Conservation (phyloP, 805 yeast genomes). For the Lipomyces sp. region DNA sequence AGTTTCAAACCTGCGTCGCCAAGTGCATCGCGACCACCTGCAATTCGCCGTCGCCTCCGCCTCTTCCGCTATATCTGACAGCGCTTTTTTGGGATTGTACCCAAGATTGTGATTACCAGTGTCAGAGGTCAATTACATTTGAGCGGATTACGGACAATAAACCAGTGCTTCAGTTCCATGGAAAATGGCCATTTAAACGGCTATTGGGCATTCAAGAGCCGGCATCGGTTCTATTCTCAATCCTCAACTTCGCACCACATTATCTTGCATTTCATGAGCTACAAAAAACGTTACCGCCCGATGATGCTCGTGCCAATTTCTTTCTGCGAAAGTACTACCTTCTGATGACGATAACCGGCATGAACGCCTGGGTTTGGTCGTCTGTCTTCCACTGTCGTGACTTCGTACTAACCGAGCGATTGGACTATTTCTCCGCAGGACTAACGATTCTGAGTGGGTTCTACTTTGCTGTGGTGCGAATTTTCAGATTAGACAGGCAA, state of each 20-base stretch:
- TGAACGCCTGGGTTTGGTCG: slow-evolving; percentile 87
- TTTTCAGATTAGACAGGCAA: slow-evolving; percentile 59
- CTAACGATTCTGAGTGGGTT: slow-evolving; percentile 81
- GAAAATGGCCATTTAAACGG: slow-evolving; percentile 94
- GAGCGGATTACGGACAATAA: slow-evolving; percentile 55
- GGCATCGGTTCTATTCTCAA: slow-evolving; percentile 77
- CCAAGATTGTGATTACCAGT: slow-evolving; percentile 88
- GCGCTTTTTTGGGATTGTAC: slow-evolving; percentile 73
- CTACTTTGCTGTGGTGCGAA: slow-evolving; percentile 66
- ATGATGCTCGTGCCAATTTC: slow-evolving; percentile 34
- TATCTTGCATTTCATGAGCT: slow-evolving; percentile 45
- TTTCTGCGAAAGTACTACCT: slow-evolving; percentile 47
- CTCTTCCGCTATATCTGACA: slow-evolving; percentile 50
- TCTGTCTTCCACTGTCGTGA: slow-evolving; percentile 90
- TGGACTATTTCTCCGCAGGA: slow-evolving; percentile 94
- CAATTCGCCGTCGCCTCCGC: slow-evolving; percentile 41
- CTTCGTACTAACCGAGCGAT: slow-evolving; percentile 72
- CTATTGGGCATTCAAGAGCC: slow-evolving; percentile 83
- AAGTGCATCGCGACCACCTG: slow-evolving; percentile 49
- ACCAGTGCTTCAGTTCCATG: slow-evolving; percentile 84
- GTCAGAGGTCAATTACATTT: slow-evolving; percentile 77
- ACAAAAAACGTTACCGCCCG: slow-evolving; percentile 19
- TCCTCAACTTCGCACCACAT: slow-evolving; percentile 71
- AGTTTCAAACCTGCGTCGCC: slow-evolving; percentile 53
- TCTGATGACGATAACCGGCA: slow-evolving; percentile 65